These are phyloP conservation scores for Malus domestica DNA, from an alignment of 306 rosid species.

Conservation along the genomic window ASM211411v1 NC_041801.1:7253001-7253500, in stretches of 20 bases:
- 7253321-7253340: not conserved
- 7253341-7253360: no score
- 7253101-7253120: slow-evolving; percentile 72
- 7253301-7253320: not conserved
- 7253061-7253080: slow-evolving; percentile 43
- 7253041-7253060: slow-evolving; percentile 31
- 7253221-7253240: slow-evolving; percentile 84
- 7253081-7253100: slow-evolving; percentile 77
- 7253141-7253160: slow-evolving; percentile 86
- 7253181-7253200: slow-evolving; percentile 43
- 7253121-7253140: slow-evolving; percentile 79
- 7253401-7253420: no score
- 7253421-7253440: no score
- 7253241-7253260: slow-evolving; percentile 53
- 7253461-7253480: not conserved
- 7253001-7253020: slow-evolving; percentile 68
- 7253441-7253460: no score
- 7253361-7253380: no score
- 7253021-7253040: slow-evolving; percentile 60
- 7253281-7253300: not conserved
- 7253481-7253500: not conserved
- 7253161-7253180: slow-evolving; percentile 28
- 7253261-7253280: not conserved
- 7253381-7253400: no score
- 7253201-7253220: slow-evolving; percentile 78